Evolutionary conservation across 2,329 filamentous ascomycete species (phyloP).

Genomic region (Cytospora leucostoma): DNA sequence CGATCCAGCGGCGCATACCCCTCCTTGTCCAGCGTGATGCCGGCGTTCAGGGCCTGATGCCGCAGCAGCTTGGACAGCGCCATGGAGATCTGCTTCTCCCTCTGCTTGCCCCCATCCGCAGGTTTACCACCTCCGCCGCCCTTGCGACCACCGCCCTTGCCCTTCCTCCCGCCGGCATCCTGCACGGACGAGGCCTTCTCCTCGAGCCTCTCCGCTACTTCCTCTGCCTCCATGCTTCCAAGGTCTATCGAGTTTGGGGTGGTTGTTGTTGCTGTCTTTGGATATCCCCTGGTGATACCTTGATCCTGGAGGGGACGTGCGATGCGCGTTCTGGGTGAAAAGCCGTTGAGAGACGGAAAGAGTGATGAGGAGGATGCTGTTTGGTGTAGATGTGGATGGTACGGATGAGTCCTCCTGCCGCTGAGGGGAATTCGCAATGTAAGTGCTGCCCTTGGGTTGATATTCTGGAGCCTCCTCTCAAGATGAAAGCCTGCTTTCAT

Average conservation of each 20-base stretch:
- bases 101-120: slow-evolving; percentile 37
- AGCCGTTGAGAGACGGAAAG: neutral
- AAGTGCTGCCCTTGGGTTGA: neutral
- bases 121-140: slow-evolving; percentile 38
- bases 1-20: slow-evolving; percentile 60
- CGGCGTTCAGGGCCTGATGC: slow-evolving; percentile 59
- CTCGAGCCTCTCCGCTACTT: slow-evolving; percentile 28
- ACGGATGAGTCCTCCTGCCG: neutral
- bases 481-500: neutral
- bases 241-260: neutral
- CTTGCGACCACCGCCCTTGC: slow-evolving; percentile 29
- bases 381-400: neutral
- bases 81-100: slow-evolving; percentile 54
- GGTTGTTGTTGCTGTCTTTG: neutral
- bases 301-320: neutral
- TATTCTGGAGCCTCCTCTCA: neutral
- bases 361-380: neutral
- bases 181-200: slow-evolving; percentile 22
- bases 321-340: neutral
- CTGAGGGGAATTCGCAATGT: neutral
- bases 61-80: slow-evolving; percentile 56
- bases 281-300: neutral
- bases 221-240: slow-evolving; percentile 21
- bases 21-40: slow-evolving; percentile 58
- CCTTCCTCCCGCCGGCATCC: slow-evolving; percentile 26